Percentiles rank a stretch among this genome's conserved stretches.
phyloP scores from a whole-genome alignment of 2,329 filamentous ascomycete genomes.

The Ascochyta rabiei region DNA sequence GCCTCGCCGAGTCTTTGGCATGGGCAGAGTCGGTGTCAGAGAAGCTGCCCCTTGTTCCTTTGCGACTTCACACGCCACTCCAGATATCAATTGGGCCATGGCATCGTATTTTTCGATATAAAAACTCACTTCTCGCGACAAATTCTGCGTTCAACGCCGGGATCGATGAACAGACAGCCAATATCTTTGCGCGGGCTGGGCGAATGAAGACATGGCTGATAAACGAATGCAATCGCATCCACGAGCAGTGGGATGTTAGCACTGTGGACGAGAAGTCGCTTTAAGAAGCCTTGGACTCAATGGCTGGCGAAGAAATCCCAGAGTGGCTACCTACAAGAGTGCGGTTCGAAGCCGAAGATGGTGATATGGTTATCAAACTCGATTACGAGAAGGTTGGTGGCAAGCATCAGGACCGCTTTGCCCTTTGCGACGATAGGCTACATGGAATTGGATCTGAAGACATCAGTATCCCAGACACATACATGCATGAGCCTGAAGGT shows the following conservation, averaged over 20 bases:
- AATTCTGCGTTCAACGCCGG: not conserved
- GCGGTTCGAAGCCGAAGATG: slow-evolving; percentile 35
- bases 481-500: not conserved
- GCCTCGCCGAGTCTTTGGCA: slow-evolving; percentile 29
- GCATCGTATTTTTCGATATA: slow-evolving; percentile 27
- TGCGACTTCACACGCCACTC: slow-evolving; percentile 37
- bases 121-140: not conserved
- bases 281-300: slow-evolving; percentile 28
- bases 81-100: slow-evolving; percentile 36
- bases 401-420: slow-evolving; percentile 12
- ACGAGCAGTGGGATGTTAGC: slow-evolving; percentile 31
- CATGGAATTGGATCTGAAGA: not conserved
- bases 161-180: not conserved
- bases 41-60: slow-evolving; percentile 31
- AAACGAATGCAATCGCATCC: slow-evolving; percentile 29
- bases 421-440: slow-evolving; percentile 13
- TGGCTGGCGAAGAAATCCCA: slow-evolving; percentile 36
- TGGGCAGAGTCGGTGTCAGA: slow-evolving; percentile 29
- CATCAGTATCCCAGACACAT: not conserved
- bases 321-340: slow-evolving; percentile 38
- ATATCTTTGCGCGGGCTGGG: slow-evolving; percentile 18
- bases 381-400: slow-evolving; percentile 29
- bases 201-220: slow-evolving; percentile 34
- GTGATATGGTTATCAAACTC: slow-evolving; percentile 39
- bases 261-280: slow-evolving; percentile 27